Conservation (phyloP, 2,329 filamentous ascomycete species). For the Ambrosiella beaveri region DNA sequence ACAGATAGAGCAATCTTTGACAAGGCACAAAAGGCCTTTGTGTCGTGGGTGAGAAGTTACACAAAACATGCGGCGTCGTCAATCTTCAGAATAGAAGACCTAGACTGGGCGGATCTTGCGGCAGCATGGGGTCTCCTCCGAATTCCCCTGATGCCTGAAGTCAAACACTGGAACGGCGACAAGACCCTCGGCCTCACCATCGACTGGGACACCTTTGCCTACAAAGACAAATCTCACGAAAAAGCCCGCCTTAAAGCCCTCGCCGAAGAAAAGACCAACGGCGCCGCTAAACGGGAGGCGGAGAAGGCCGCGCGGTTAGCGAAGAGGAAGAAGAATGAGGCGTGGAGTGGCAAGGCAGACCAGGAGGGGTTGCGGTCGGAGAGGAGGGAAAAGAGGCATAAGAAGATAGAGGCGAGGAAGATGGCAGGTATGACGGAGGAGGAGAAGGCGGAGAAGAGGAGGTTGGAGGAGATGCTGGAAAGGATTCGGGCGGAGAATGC, state of each 20-base stretch:
- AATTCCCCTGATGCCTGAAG: conserved; percentile 86
- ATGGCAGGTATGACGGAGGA: conserved; percentile 51
- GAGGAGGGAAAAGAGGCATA: conserved; percentile 46
- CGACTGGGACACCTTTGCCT: conserved; percentile 51
- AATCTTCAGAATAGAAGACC: conserved; percentile 68
- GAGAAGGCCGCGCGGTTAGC: conserved; percentile 23
- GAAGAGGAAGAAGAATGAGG: conserved; percentile 45
- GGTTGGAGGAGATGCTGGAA: conserved; percentile 47
- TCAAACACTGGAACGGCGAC: conserved; percentile 56
- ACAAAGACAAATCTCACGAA: conserved; percentile 56
- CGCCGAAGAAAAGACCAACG: conserved; percentile 29
- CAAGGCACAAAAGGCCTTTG: conserved; percentile 79
- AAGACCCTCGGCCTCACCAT: conserved; percentile 43
- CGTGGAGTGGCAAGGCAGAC: conserved; percentile 58
- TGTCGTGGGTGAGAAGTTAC: conserved; percentile 85
- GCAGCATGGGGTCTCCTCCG: conserved; percentile 72
- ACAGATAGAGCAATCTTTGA: conserved; percentile 50
- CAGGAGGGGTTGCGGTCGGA: conserved; percentile 44
- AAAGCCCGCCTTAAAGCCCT: conserved; percentile 43
- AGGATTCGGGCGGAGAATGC: conserved; percentile 43
- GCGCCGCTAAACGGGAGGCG: conserved; percentile 21
- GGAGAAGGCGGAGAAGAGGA: conserved; percentile 43
- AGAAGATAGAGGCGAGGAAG: conserved; percentile 45
- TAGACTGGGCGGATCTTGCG: conserved; percentile 73
- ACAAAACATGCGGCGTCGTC: conserved; percentile 78